Base-by-base conservation (phyloP, 305 asterid species). In the Fraxinus velutina region DNA sequence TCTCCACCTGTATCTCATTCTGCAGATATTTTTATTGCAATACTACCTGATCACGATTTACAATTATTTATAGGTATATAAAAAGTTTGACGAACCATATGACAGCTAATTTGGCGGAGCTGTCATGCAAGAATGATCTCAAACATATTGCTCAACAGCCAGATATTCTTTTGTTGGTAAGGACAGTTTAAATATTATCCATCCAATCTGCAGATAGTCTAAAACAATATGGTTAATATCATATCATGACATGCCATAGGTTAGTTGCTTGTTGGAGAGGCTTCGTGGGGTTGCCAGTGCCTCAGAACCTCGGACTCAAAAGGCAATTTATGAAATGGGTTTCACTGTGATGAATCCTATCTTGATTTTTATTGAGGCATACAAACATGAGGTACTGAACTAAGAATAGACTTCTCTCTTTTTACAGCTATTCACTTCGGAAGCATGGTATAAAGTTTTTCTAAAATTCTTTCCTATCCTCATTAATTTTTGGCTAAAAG, bases 201-300 rank as follows among this genome's bases (percentile, higher is more conserved):
- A 36, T 73, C 85, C 44, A 17, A 6, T 85, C 8, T 73, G 74
- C 72, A 12, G n/a, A 79, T 76, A 78, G 39, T 72, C 73, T 47
- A 33, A 42, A 75, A 79, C 68, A 74, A 75, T 79, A 50, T 78
- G 78, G 64, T 76, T 81, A 75, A 78, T 75, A 68, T 70, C 81
- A 79, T 50, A 50, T 75, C 80, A 75, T 84, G 80, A 76, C 80
- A 72, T 77, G 76, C 85, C 71, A 80, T 78, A 95, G 99, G 99
- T 94, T 71, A 89, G 93, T 88, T 94, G 97, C 89, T 89, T 91
- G 88, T 89, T 93, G 87, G 99, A 96, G 89, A 92, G 99, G 81
- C 98, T 96, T 86, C 97, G 99, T 72, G 99, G 99, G 78, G 96
- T 93, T 89, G 92, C 99, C 83, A 88, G 91, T 85, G 97, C 97